phyloP scores from a whole-genome alignment of 192 early-diverging fungal species.

The Linderina pennispora region DNA sequence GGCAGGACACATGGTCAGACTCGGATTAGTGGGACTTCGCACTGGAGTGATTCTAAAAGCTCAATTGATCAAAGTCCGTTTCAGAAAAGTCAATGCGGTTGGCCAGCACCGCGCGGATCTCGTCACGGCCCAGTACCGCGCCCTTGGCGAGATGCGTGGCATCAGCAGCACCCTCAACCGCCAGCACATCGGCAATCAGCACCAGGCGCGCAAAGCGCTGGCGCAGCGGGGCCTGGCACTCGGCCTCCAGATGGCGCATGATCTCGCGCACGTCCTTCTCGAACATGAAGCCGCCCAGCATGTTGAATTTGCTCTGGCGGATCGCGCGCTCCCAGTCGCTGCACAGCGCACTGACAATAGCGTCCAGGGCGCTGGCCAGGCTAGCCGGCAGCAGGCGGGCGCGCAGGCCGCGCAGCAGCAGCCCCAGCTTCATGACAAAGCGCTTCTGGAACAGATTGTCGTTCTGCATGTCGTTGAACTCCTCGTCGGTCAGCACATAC shows the following conservation, averaged over 20 bases:
- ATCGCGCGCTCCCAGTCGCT: conserved; percentile 86
- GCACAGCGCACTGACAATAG: conserved; percentile 62
- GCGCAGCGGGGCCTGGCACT: conserved; percentile 56
- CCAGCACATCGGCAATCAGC: conserved; percentile 80
- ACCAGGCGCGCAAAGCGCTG: conserved; percentile 76
- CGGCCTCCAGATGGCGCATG: conserved; percentile 55
- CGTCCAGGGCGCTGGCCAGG: conserved; percentile 55
- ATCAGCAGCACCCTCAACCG: conserved; percentile 59
- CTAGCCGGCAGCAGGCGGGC: conserved; percentile 63
- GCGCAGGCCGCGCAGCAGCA: conserved; percentile 36
- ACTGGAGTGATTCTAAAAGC: no score
- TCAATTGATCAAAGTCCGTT: conserved; percentile 8
- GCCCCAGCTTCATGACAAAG: conserved; percentile 65
- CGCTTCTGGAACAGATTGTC: conserved; percentile 80
- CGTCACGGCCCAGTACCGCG: conserved; percentile 7
- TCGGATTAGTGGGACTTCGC: no score
- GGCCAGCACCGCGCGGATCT: conserved; percentile 15
- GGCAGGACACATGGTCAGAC: conserved; percentile 31
- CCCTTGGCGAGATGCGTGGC: conserved; percentile 5
- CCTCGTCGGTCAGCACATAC: conserved; percentile 88
- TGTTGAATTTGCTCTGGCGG: conserved; percentile 81
- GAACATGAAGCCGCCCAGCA: conserved; percentile 86
- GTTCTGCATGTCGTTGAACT: conserved; percentile 76
- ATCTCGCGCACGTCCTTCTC: conserved; percentile 86
- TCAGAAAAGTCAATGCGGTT: conserved; percentile 38